A percentile compares a stretch with the other conserved stretches of the same genome.
Evolutionary conservation across 345 rosid species (phyloP).

Genomic region (Populus alba): DNA sequence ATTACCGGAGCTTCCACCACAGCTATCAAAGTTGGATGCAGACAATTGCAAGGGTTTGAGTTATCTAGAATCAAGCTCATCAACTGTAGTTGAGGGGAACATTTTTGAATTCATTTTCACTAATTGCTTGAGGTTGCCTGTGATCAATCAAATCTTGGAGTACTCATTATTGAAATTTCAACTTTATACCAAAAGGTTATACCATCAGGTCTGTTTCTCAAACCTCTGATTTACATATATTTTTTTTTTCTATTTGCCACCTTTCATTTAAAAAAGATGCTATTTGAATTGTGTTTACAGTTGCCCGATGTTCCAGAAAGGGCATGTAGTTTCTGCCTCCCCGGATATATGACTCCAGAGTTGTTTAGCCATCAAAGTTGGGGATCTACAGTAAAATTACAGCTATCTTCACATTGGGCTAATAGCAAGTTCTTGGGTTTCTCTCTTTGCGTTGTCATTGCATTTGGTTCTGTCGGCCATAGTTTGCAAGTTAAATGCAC

Average conservation of each 20-base stretch:
- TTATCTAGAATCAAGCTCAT: not conserved
- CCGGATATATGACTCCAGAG: not conserved
- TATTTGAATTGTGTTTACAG: not conserved
- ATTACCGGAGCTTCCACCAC: not conserved
- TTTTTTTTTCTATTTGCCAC: not conserved
- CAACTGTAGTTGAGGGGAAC: not conserved
- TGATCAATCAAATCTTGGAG: too few relatives aligned
- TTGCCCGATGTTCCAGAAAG: not conserved
- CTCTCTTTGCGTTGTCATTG: not conserved
- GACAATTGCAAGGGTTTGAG: not conserved
- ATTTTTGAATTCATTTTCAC: not conserved
- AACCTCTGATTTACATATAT: not conserved
- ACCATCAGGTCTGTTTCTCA: not conserved
- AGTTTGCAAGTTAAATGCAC: not conserved
- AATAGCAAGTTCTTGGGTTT: not conserved
- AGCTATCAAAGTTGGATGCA: not conserved
- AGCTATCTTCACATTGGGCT: not conserved
- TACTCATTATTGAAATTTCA: not conserved
- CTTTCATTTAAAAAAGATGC: not conserved
- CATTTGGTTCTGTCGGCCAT: accelerated
- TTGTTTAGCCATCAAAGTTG: not conserved
- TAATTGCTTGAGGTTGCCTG: not conserved
- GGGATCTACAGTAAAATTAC: not conserved
- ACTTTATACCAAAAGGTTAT: not conserved
- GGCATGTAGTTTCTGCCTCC: not conserved